phyloP scores from a whole-genome alignment of 345 rosid genomes.

The Mallotus nudiflorus region DNA sequence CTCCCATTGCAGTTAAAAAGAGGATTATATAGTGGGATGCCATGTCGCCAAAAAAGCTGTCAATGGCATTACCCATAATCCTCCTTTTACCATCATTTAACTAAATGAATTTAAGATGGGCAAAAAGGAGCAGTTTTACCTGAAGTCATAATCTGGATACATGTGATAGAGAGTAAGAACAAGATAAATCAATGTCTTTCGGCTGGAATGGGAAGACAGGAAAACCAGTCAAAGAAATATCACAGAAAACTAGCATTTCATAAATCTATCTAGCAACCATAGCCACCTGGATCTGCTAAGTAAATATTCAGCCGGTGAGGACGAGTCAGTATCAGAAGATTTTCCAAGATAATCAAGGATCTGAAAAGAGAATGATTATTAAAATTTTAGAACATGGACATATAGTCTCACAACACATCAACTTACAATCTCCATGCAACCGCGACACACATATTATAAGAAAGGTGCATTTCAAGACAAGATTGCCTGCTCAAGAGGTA shows the following conservation, averaged over 20 bases:
- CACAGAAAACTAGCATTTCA: not conserved
- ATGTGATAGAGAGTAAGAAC: conserved; percentile 88
- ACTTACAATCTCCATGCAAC: not conserved
- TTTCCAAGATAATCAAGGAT: conserved; percentile 86
- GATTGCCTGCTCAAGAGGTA: not conserved
- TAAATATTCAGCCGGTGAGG: conserved; percentile 74
- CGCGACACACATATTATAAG: not conserved
- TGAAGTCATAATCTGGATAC: conserved; percentile 97
- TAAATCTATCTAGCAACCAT: conserved; percentile 20
- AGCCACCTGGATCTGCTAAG: conserved; percentile 89
- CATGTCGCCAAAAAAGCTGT: conserved; percentile 96
- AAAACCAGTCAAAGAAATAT: conserved; percentile 31
- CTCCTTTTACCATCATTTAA: conserved; percentile 38
- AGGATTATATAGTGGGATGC: conserved; percentile 83
- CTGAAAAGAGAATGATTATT: conserved; percentile 36
- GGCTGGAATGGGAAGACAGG: conserved; percentile 61
- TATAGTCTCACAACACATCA: not conserved
- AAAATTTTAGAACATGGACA: not conserved
- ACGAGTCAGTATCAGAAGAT: conserved; percentile 73
- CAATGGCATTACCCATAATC: conserved; percentile 98
- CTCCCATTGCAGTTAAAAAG: conserved; percentile 68
- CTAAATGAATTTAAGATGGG: not conserved
- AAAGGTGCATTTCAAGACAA: not conserved
- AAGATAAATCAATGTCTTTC: conserved; percentile 92
- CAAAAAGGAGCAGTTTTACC: conserved; percentile 54